phyloP scores from a whole-genome alignment of 352 stramenopile species.

The Phytopythium chamaehyphon region DNA sequence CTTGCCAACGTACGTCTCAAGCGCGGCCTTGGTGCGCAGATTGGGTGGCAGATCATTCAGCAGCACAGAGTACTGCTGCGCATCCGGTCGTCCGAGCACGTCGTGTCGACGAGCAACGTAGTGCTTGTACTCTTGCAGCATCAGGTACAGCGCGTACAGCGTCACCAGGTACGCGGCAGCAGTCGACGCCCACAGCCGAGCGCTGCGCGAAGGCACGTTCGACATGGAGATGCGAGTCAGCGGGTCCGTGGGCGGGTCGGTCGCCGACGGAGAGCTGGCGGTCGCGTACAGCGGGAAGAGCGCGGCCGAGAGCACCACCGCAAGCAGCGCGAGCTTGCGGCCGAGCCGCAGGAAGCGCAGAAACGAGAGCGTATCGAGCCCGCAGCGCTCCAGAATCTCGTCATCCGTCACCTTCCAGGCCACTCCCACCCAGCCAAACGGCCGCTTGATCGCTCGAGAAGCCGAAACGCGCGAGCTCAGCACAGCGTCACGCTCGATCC shows the following conservation, averaged over 20 bases:
- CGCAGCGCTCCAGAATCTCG: constrained; percentile 64
- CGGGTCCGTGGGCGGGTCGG: constrained; percentile 29
- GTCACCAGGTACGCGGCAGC: constrained; percentile 49
- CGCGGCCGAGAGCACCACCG: constrained; percentile 41
- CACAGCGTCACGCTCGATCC: constrained; percentile 22
- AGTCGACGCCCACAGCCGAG: constrained; percentile 59
- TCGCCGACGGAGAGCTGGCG: constrained; percentile 16
- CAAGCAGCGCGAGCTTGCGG: constrained; percentile 62
- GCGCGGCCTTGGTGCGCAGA: constrained; percentile 49
- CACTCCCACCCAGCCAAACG: constrained; percentile 50
- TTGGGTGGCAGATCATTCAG: constrained; percentile 62
- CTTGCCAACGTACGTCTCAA: constrained; percentile 67
- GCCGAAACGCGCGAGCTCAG: constrained; percentile 19
- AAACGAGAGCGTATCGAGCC: constrained; percentile 72
- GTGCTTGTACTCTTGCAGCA: constrained; percentile 58
- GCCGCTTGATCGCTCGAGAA: constrained; percentile 1
- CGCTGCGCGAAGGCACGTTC: constrained; percentile 49
- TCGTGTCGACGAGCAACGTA: constrained; percentile 62
- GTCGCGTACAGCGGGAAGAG: constrained; percentile 77
- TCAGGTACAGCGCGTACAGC: constrained; percentile 48
- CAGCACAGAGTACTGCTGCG: constrained; percentile 72
- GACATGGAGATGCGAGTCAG: constrained; percentile 72
- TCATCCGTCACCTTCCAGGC: constrained; percentile 49
- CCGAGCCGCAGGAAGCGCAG: constrained; percentile 67
- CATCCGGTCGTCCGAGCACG: constrained; percentile 43